A percentile compares a stretch with the other conserved stretches of the same genome.
Evolutionary conservation across 2,329 filamentous ascomycete genomes (phyloP).

Genomic region (Harringtonia aguacate): DNA sequence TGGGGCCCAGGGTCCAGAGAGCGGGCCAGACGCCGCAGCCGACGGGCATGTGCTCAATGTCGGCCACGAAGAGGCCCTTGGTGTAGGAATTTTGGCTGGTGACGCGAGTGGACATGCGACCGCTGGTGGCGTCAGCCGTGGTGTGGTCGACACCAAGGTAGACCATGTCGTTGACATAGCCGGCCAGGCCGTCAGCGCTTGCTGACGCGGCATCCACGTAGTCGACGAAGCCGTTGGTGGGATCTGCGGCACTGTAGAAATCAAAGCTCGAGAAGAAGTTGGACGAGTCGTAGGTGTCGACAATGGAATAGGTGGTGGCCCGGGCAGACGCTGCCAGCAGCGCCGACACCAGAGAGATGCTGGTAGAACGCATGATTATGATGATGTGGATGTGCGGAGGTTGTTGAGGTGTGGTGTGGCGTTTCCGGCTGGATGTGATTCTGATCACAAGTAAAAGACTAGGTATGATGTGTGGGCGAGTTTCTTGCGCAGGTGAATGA

Average conservation of each 20-base stretch:
- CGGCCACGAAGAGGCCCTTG: constrained; percentile 60
- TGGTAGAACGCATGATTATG: constrained; percentile 3
- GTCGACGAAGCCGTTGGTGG: constrained; percentile 64
- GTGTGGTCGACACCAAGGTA: constrained; percentile 61
- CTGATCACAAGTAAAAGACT: too few species aligned
- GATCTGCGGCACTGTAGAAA: constrained; percentile 50
- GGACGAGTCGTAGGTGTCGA: constrained; percentile 34
- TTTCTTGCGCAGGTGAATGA: background rate
- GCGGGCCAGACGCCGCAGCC: constrained; percentile 70
- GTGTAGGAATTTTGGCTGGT: constrained; percentile 56
- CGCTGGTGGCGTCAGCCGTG: constrained; percentile 41
- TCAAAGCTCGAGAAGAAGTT: constrained; percentile 48
- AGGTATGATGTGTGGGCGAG: background rate
- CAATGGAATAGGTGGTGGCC: constrained; percentile 31
- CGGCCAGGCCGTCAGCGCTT: constrained; percentile 45
- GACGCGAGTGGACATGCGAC: constrained; percentile 62
- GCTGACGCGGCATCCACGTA: constrained; percentile 54
- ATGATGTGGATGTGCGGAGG: background rate
- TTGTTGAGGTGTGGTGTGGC: background rate
- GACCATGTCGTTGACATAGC: constrained; percentile 41
- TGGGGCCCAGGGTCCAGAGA: constrained; percentile 56
- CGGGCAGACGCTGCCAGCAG: constrained; percentile 12
- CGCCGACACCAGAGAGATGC: background rate
- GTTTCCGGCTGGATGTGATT: too few species aligned
- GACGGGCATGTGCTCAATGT: constrained; percentile 67